These are phyloP conservation scores for Fusarium avenaceum DNA, from an alignment of 2,329 filamentous ascomycete species.

Conservation along the genomic window DNA sequence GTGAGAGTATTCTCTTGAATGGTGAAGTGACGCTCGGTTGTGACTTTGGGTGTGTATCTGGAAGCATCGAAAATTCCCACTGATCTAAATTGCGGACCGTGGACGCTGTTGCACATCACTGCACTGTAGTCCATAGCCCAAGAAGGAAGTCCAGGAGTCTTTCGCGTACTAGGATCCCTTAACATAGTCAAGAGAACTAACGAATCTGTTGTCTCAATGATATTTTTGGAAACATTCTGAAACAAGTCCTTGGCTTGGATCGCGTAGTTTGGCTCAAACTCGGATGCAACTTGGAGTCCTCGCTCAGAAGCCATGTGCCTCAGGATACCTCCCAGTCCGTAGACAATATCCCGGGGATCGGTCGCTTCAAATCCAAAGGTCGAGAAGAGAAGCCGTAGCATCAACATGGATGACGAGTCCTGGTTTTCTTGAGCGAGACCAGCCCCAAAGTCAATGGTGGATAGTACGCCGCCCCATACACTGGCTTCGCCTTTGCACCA, in stretches of 20 bases:
- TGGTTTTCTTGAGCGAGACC: neutral
- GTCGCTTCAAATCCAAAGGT: neutral
- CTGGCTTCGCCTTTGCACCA: slow-evolving; percentile 16
- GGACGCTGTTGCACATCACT: neutral
- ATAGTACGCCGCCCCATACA: neutral
- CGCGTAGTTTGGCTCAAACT: slow-evolving; percentile 1
- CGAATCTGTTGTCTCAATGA: slow-evolving; percentile 9
- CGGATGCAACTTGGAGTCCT: accelerated
- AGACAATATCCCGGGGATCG: neutral
- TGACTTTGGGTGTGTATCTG: neutral
- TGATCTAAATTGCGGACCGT: neutral
- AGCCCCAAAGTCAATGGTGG: neutral
- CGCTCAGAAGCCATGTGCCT: slow-evolving; percentile 5
- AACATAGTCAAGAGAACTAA: neutral
- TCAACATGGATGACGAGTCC: neutral
- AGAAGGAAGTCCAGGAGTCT: neutral
- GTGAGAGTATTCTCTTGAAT: neutral
- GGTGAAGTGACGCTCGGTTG: accelerated
- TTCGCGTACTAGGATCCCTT: neutral
- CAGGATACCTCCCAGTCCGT: slow-evolving; percentile 4
- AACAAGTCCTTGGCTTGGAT: neutral
- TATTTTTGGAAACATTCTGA: neutral
- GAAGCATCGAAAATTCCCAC: neutral
- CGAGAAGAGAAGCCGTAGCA: neutral
- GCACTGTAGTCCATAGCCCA: slow-evolving; percentile 6